Evolutionary conservation across 2,329 filamentous ascomycete species (phyloP), one percentile per base, ranked within the genome.

Genomic region (Cladosporium sp.): DNA sequence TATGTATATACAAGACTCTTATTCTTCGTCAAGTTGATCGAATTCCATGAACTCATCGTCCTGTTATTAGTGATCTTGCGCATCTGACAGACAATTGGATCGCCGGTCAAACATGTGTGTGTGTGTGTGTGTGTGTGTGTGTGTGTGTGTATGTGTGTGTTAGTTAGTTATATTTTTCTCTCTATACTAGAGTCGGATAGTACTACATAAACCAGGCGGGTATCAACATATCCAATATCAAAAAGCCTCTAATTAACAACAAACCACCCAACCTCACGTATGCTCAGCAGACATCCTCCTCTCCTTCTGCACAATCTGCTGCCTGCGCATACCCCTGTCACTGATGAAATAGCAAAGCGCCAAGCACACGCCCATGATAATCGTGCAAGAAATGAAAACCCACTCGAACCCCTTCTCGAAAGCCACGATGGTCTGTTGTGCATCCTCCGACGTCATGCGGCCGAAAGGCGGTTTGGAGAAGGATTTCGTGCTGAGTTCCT

Each of bases 381-480:
- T 43, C 4, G 51, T 42, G 9, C 48, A 48, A 3, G 51, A 42
- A 38, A 53, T 52, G 35, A 54, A 58, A 9, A 54, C 47, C 42
- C 46, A 47, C 30, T 32, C 29, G 12, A 56, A 54, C 2, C 50
- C 56, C 6, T 47, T 36, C 18, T 49, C 53, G 32, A 56, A 55
- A 3, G 54, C 51, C 9, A 38, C 20, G 12, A 53, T 29, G 8
- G 53, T 51, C 16, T 46, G 45, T 13, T 19, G 15, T 22, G 33
- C 20, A 12, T 56, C 48, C 2, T 3, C 29, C 7, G 38, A 36
- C 11, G 43, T 27, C 30, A 56, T 41, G 7, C 11, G 13, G 15
- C 29, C 36, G 13, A 46, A 41, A 8, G 47, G 49, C 15, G 52
- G 35, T 15, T 49, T 46, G 7, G 54, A 53, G 27, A 58, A 56